Evolutionary conservation across 2,329 filamentous ascomycete genomes (phyloP).

Genomic region (Xylaria sp.): DNA sequence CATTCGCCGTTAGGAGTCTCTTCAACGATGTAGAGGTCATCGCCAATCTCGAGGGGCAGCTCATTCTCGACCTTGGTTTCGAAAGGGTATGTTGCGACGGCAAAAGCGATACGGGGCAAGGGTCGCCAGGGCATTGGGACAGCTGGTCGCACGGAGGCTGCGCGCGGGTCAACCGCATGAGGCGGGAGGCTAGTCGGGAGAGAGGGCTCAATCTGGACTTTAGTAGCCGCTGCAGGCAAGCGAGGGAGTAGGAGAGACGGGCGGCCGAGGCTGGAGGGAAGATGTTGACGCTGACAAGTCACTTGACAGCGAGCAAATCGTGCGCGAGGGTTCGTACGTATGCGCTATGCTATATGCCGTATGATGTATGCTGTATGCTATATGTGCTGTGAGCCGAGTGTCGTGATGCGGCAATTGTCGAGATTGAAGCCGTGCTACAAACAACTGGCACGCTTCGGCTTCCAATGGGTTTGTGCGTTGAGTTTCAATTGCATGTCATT

Average conservation of each 20-base stretch:
- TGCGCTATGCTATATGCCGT: not conserved
- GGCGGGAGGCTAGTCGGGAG: conserved; percentile 25
- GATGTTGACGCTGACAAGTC: conserved; percentile 6
- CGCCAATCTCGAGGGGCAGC: conserved; percentile 93
- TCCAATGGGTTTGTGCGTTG: conserved; percentile 8
- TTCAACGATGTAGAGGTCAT: conserved; percentile 98
- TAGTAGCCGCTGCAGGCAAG: conserved; percentile 24
- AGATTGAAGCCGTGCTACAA: conserved; percentile 8
- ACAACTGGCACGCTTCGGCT: not conserved
- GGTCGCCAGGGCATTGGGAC: conserved; percentile 91
- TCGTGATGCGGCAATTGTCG: conserved; percentile 6
- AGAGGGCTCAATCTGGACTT: conserved; percentile 20
- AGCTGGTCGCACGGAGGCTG: conserved; percentile 39
- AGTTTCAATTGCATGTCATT: conserved; percentile 26
- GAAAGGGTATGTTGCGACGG: conserved; percentile 94
- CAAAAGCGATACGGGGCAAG: conserved; percentile 95
- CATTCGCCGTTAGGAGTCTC: conserved; percentile 90
- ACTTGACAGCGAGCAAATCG: conserved; percentile 1
- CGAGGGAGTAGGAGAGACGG: conserved; percentile 13
- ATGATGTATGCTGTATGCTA: not conserved
- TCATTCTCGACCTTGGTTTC: conserved; percentile 84
- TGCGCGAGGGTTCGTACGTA: not conserved
- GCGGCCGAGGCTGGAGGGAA: not conserved
- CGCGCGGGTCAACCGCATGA: conserved; percentile 43
- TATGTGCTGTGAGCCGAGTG: not conserved